These are phyloP conservation scores for Euphorbia lathyris DNA, from an alignment of 345 rosid species.

Conservation along the genomic window DNA sequence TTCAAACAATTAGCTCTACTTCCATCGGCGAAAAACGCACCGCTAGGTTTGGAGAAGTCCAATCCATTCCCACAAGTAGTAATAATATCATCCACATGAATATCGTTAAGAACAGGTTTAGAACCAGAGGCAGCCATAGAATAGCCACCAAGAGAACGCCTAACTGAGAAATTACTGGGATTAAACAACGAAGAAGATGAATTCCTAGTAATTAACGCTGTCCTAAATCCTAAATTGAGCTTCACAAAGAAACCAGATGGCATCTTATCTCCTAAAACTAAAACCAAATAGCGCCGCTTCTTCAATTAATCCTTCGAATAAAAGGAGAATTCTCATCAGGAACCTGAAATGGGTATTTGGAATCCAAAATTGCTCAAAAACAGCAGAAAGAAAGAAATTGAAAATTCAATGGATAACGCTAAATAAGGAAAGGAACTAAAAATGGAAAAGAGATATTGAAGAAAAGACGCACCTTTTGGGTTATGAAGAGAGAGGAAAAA, in stretches of 20 bases:
- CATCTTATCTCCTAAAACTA: slow-evolving; percentile 42
- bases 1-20: slow-evolving; percentile 36
- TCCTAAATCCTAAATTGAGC: slow-evolving; percentile 44
- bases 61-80: slow-evolving; percentile 49
- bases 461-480: slow-evolving; percentile 7
- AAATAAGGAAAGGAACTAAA: background rate
- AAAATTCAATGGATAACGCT: background rate
- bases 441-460: background rate
- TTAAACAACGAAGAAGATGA: slow-evolving; percentile 22
- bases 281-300: slow-evolving; percentile 8
- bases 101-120: slow-evolving; percentile 61
- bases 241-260: slow-evolving; percentile 50
- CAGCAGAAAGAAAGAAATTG: background rate
- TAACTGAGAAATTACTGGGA: slow-evolving; percentile 18
- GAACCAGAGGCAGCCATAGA: slow-evolving; percentile 74
- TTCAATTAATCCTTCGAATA: slow-evolving; percentile 16
- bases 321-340: slow-evolving; percentile 18
- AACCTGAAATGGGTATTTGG: slow-evolving; percentile 21
- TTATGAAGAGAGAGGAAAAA: background rate
- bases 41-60: slow-evolving; percentile 49
- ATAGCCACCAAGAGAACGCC: slow-evolving; percentile 24
- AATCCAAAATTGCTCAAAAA: background rate
- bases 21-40: slow-evolving; percentile 49
- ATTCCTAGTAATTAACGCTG: slow-evolving; percentile 24
- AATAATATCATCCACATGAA: slow-evolving; percentile 55